Base-by-base conservation (phyloP, 106 monocot genomes). In the Allium fistulosum region DNA sequence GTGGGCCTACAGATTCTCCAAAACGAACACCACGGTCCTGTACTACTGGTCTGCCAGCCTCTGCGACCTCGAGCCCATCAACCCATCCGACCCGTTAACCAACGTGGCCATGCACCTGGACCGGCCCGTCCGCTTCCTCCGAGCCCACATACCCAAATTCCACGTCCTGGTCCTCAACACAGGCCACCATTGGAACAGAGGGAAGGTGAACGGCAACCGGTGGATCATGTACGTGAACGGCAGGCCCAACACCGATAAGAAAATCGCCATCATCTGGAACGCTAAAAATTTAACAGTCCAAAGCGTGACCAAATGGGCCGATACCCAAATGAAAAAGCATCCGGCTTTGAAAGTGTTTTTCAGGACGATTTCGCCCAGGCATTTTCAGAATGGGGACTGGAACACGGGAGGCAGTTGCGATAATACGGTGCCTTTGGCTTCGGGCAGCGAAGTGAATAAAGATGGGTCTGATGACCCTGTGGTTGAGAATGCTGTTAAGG, bases 101-200 rank as follows among this genome's bases (percentile, higher is more conserved):
- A 75, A 58, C 59, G 79, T 69, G 66, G 84, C 84, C 37, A 78
- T 95, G 87, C 90, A 95, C 79, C 83, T 95, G 48, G 94, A 95
- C 63, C 84, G 81, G 7, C 94, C 91, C 8, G 85, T 62, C 7
- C 68, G 61, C 15, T 95, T 95, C 66, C 71, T 95, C 59, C 67
- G 70, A 65, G 77, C 59, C 17, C 77, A 79, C 62, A 78, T 95
- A 49, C 49, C 59, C 27, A 79, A 61, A 57, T 90, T 94, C 72
- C 70, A 94, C 71, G 82, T 95, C 68, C 59, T 95, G 4, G 79
- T 95, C 10, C 83, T 95, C 16, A 95, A 95, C 73, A 95, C 94
- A 9, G 94, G 94, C 9, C 94, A 95, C 53, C 94, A 95, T 46
- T 95, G 94, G 94, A 95, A 95, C 62, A 76, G 91, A 67, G 91